These are phyloP conservation scores for Candolleomyces eurysporus DNA, from an alignment of 768 basidiomycete species.

Conservation along the genomic window DNA sequence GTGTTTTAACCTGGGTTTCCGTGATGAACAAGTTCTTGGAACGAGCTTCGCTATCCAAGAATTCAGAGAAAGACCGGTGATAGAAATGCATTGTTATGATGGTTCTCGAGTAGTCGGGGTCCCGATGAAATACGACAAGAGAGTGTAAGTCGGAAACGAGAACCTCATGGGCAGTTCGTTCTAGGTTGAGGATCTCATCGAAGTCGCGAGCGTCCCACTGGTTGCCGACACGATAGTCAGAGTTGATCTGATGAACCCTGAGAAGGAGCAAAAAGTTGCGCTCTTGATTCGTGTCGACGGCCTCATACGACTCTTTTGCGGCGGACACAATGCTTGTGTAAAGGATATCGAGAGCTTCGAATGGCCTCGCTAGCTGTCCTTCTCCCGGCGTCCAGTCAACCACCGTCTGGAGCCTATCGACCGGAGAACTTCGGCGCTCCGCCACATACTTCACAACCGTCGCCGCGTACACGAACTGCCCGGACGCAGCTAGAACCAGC, in stretches of 20 bases:
- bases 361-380: not conserved
- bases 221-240: too few relatives aligned
- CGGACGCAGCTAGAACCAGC: not conserved
- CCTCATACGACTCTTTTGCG: not conserved
- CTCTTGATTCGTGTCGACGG: not conserved
- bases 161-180: not conserved
- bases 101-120: too few relatives aligned
- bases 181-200: not conserved
- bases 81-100: not conserved
- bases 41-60: not conserved
- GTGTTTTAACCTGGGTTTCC: not conserved
- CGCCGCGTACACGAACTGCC: conserved; percentile 6
- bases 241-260: not conserved
- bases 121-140: not conserved
- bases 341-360: not conserved
- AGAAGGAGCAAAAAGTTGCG: not conserved
- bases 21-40: not conserved
- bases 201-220: too few relatives aligned
- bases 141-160: not conserved
- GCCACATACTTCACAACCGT: not conserved
- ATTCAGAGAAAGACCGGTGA: conserved; percentile 3
- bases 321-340: not conserved
- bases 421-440: not conserved
- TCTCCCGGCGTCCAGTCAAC: not conserved
- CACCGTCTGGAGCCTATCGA: not conserved